Conservation (phyloP, 2,329 filamentous ascomycete genomes). For the Fusarium denticulatum region DNA sequence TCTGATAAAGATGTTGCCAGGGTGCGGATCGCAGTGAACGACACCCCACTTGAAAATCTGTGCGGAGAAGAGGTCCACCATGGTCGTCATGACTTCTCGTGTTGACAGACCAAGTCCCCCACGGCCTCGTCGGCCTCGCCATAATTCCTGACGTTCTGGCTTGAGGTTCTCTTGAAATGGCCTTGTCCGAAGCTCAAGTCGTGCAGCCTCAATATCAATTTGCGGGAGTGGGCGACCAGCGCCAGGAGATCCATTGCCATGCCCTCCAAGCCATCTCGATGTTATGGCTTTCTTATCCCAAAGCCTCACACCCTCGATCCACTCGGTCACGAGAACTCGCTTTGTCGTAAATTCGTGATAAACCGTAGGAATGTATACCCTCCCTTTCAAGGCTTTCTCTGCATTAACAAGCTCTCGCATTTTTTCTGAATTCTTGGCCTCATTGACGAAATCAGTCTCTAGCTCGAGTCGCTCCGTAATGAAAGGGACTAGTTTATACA, state of each 20-base stretch:
- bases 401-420: constrained; percentile 81
- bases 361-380: constrained; percentile 89
- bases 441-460: constrained; percentile 94
- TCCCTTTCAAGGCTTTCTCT: constrained; percentile 78
- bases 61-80: constrained; percentile 95
- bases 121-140: constrained; percentile 76
- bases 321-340: constrained; percentile 92
- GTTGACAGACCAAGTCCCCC: constrained; percentile 86
- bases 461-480: constrained; percentile 91
- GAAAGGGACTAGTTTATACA: constrained; percentile 91
- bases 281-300: constrained; percentile 91
- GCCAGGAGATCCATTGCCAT: constrained; percentile 80
- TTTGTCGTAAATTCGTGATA: constrained; percentile 84
- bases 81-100: constrained; percentile 93
- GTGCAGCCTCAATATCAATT: constrained; percentile 59
- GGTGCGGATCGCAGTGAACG: constrained; percentile 96
- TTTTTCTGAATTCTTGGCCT: constrained; percentile 85
- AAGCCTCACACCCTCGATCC: constrained; percentile 93
- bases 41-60: constrained; percentile 98
- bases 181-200: constrained; percentile 59
- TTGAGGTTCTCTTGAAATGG: constrained; percentile 73
- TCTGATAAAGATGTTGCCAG: constrained; percentile 96
- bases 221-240: constrained; percentile 70
- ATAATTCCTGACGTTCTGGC: constrained; percentile 76
- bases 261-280: constrained; percentile 79